phyloP scores from a whole-genome alignment of 129 eudicot species.

The Centaurea solstitialis region DNA sequence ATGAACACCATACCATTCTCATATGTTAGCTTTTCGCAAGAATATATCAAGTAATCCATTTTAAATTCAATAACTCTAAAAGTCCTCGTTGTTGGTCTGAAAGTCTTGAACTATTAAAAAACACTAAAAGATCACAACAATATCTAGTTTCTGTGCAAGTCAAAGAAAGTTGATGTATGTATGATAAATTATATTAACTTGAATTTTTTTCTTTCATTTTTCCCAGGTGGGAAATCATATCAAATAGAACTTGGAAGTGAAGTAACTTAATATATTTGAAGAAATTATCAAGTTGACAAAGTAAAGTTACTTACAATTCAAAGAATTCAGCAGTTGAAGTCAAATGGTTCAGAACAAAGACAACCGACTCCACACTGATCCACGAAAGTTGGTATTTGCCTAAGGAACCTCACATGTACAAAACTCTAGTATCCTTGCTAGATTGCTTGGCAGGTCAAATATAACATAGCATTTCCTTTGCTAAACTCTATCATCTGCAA shows the following conservation, averaged over 20 bases:
- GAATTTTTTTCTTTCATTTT: no score
- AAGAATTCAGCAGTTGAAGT: slow-evolving; percentile 67
- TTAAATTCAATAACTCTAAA: no score
- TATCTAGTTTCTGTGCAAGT: no score
- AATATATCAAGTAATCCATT: no score
- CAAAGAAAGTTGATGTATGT: no score
- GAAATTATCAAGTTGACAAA: neutral
- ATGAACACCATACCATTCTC: no score
- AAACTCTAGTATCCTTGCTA: slow-evolving; percentile 88
- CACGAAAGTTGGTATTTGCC: slow-evolving; percentile 74
- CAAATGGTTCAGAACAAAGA: slow-evolving; percentile 80
- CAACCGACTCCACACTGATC: slow-evolving; percentile 82
- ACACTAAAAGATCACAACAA: no score
- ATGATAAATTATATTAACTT: no score
- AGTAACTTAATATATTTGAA: neutral
- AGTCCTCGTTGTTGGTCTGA: no score
- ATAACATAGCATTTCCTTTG: slow-evolving; percentile 83
- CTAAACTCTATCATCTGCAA: slow-evolving; percentile 73
- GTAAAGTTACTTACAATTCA: slow-evolving; percentile 61
- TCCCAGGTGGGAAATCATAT: no score
- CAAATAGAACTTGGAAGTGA: neutral
- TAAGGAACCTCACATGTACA: slow-evolving; percentile 82
- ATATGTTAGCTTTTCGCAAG: no score
- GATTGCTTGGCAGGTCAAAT: slow-evolving; percentile 92
- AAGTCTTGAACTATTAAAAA: no score